Base-by-base conservation (phyloP, 768 basidiomycete species). In the Russula olivacea region DNA sequence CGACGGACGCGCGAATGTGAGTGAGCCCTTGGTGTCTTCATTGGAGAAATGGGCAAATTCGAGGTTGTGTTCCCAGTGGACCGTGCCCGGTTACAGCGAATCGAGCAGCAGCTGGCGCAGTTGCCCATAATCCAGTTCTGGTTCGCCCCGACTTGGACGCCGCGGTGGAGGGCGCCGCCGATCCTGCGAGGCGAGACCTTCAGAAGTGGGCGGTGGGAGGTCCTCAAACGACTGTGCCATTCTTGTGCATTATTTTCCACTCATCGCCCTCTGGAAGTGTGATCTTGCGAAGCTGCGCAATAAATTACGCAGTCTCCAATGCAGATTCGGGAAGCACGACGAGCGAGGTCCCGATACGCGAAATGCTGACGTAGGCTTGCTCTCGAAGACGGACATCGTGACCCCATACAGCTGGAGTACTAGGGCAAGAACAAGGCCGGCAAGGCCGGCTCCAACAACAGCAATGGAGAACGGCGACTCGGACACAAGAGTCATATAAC, bases 341-440 rank as follows among this genome's bases (percentile, higher is more conserved):
- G 74, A 72, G 78, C 63, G 84, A 87, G 57, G 34, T 34, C 50
- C 59, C 38, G 57, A 58, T 40, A 30, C 51, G 30, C 61, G 54
- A 53, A 52, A 56, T 32, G 55, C 41, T 8, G 55, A 75, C 79
- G 86, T 72, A 19, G 40, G 25, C 78, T 87, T 66, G 81, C 83
- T 30, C 77, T 87, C 69, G 81, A 81, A 64, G 80, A 86, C 71
- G 83, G 91, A 69, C 81, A 87, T 49, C 77, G 78, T 10, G 82
- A 87, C 65, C 84, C 93, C 61, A 72, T 73, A 25, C 73, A 76
- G 4, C 83, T 92, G 70, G 88, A 94, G 75, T 77, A 80, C n/a
- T n/a, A n/a, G n/a, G n/a, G n/a, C n/a, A n/a, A n/a, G n/a, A n/a
- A n/a, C n/a, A n/a, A n/a, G n/a, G n/a, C n/a, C n/a, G n/a, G n/a